A percentile compares a stretch with the other conserved stretches of the same genome.
phyloP scores from a whole-genome alignment of 108 stramenopile species.

The Nitzschia putrida region DNA sequence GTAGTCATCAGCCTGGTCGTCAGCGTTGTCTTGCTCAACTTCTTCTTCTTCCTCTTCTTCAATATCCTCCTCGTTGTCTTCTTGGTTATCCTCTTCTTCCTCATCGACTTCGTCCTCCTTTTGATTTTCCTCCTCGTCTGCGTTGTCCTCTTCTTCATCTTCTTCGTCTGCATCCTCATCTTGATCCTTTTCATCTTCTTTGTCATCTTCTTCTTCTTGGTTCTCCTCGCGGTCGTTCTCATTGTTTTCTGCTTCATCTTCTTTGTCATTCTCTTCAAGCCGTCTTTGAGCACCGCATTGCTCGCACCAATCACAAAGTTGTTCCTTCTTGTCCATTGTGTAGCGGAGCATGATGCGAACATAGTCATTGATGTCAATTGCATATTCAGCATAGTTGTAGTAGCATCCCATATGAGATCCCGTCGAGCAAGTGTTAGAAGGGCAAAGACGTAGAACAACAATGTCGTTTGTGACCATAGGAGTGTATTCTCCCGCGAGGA shows the following conservation, averaged over 20 bases:
- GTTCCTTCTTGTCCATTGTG: slow-evolving; percentile 41
- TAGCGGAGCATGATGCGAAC: slow-evolving; percentile 57
- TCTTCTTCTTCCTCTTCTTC: slow-evolving; percentile 20
- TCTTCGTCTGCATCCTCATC: background rate
- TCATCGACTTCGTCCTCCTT: slow-evolving; percentile 23
- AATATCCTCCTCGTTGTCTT: slow-evolving; percentile 13
- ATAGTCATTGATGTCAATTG: slow-evolving; percentile 52
- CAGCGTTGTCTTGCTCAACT: slow-evolving; percentile 4
- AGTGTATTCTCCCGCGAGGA: slow-evolving; percentile 56
- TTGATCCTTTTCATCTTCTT: slow-evolving; percentile 16
- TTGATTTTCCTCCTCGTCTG: slow-evolving; percentile 1
- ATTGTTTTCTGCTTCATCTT: slow-evolving; percentile 10
- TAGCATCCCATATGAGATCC: slow-evolving; percentile 50
- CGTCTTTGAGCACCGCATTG: slow-evolving; percentile 26
- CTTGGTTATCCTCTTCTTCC: slow-evolving; percentile 10
- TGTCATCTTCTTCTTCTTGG: slow-evolving; percentile 23
- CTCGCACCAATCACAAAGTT: slow-evolving; percentile 54
- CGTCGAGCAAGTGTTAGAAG: slow-evolving; percentile 40
- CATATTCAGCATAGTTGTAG: slow-evolving; percentile 62
- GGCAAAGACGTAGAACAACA: slow-evolving; percentile 63
- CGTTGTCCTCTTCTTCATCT: slow-evolving; percentile 25
- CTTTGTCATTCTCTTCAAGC: slow-evolving; percentile 11
- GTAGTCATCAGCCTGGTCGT: slow-evolving; percentile 15
- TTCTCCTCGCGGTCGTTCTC: slow-evolving; percentile 25
- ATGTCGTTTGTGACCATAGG: slow-evolving; percentile 65